Percentiles rank a stretch among this genome's conserved stretches.
Evolutionary conservation across 805 yeast genomes (phyloP).

Genomic region (Schizosaccharomyces octosporus): DNA sequence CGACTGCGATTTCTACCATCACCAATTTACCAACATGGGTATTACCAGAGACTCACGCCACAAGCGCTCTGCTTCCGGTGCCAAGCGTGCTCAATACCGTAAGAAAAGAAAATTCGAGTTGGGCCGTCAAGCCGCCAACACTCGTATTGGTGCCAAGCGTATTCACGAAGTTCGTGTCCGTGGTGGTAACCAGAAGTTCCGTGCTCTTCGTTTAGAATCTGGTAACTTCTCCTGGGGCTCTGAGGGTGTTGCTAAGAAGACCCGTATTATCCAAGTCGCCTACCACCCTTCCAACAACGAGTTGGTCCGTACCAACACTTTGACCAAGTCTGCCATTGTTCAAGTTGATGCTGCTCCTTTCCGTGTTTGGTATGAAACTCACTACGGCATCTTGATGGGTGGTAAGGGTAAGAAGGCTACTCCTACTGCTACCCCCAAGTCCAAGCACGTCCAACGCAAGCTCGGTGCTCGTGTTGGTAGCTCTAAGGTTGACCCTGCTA

Average conservation of each 20-base stretch:
- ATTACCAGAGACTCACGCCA: slow-evolving; percentile 99
- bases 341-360: slow-evolving; percentile 99
- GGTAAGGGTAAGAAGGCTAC: slow-evolving; percentile 31
- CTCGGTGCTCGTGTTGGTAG: slow-evolving; percentile 74
- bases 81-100: slow-evolving; percentile 99
- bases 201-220: slow-evolving; percentile 96
- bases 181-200: slow-evolving; percentile 99
- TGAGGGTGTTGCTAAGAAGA: slow-evolving; percentile 94
- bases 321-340: slow-evolving; percentile 95
- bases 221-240: slow-evolving; percentile 98
- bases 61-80: slow-evolving; percentile 99
- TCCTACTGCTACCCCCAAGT: slow-evolving; percentile 10
- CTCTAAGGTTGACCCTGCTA: slow-evolving; percentile 71
- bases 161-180: slow-evolving; percentile 97
- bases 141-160: slow-evolving; percentile 93
- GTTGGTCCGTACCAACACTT: slow-evolving; percentile 97
- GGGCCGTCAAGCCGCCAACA: slow-evolving; percentile 98
- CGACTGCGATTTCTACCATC: not conserved
- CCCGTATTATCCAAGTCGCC: slow-evolving; percentile 92
- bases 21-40: slow-evolving; percentile 23
- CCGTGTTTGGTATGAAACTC: slow-evolving; percentile 97
- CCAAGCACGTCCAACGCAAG: slow-evolving; percentile 69
- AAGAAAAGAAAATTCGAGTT: slow-evolving; percentile 99
- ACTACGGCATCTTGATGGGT: slow-evolving; percentile 86
- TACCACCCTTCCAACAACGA: slow-evolving; percentile 99